Evolutionary conservation across 2,329 filamentous ascomycete species (phyloP).

Genomic region (Pseudovirgaria hyperparasitica): DNA sequence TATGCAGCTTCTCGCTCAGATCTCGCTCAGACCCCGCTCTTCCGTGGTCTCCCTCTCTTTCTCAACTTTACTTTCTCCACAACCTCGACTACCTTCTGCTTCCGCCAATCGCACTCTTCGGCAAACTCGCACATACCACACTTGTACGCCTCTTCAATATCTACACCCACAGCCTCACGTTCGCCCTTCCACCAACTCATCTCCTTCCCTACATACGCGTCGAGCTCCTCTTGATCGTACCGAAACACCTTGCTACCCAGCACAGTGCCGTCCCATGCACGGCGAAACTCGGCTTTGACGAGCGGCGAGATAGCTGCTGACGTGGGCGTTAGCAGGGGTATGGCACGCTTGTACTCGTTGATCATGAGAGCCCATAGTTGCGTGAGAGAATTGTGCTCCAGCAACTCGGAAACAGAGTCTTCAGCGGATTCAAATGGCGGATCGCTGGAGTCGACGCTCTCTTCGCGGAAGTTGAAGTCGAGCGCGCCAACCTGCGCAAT

Average conservation of each 20-base stretch:
- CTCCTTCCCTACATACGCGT: constrained; percentile 53
- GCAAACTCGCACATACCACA: constrained; percentile 76
- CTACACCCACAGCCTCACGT: constrained; percentile 59
- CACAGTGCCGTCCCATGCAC: constrained; percentile 32
- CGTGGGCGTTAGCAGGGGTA: constrained; percentile 41
- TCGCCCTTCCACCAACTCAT: constrained; percentile 84
- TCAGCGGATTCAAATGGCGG: constrained; percentile 21
- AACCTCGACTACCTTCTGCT: constrained; percentile 51
- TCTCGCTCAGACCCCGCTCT: background rate
- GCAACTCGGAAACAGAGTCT: constrained; percentile 38
- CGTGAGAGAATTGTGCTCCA: constrained; percentile 46
- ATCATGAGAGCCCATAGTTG: constrained; percentile 53
- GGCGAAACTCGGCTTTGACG: constrained; percentile 44
- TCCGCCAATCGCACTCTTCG: constrained; percentile 66
- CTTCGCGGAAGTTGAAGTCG: constrained; percentile 50
- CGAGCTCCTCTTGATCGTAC: constrained; percentile 52
- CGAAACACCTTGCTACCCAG: constrained; percentile 50
- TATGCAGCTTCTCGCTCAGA: too few relatives aligned
- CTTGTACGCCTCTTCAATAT: constrained; percentile 77
- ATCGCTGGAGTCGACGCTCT: constrained; percentile 14
- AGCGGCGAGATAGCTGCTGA: constrained; percentile 32
- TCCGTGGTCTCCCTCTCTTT: constrained; percentile 8
- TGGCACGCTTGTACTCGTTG: constrained; percentile 37
- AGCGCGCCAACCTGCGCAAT: constrained; percentile 60
- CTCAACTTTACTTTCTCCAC: constrained; percentile 26